Evolutionary conservation across 805 yeast genomes (phyloP), one percentile per base, ranked within the genome.

Genomic region (Pichia nanzhaoensis): DNA sequence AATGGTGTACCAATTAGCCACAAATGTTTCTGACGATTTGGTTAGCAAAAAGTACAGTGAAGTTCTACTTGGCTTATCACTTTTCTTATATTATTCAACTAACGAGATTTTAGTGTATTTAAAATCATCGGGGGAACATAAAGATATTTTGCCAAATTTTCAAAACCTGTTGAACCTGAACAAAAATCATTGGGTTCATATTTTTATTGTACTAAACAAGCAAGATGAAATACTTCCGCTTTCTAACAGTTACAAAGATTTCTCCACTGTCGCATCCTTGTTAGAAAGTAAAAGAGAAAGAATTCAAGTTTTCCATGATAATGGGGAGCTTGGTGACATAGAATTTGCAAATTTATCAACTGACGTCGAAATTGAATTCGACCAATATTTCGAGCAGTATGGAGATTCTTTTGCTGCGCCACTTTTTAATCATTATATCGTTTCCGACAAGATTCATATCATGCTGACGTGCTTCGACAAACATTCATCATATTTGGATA

Each of bases 381-480:
- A 66, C 18, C 62, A 65, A 30, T 84, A 75, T 57, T 78, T 86
- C 56, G 71, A 73, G 14, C 70, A 69, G 41, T 85, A 75, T 61
- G 86, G 82, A 1, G 82, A 81, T 55, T 69, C 63, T 3, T 89
- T 89, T 69, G 95, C 95, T 0, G 56, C 69, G 4, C 71, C 74
- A 1, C 67, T 87, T 24, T 89, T 80, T 59, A 68, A 69, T 18
- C 75, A 75, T 58, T 82, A 79, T 53, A 68, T 83, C 18, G 63
- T 69, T 35, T 59, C 71, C 6, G 77, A 76, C 30, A 74, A 80
- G 49, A 64, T 77, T 27, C 72, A 74, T 47, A 61, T 73, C 2
- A 57, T 88, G 24, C 67, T 89, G 40, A 64, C 74, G 12, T 77
- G 73, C 14, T 82, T 82, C 57, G 74, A 77, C 8, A 68, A 73